Evolutionary conservation across 2,329 filamentous ascomycete species (phyloP).

Genomic region (Penicillium frequentans): DNA sequence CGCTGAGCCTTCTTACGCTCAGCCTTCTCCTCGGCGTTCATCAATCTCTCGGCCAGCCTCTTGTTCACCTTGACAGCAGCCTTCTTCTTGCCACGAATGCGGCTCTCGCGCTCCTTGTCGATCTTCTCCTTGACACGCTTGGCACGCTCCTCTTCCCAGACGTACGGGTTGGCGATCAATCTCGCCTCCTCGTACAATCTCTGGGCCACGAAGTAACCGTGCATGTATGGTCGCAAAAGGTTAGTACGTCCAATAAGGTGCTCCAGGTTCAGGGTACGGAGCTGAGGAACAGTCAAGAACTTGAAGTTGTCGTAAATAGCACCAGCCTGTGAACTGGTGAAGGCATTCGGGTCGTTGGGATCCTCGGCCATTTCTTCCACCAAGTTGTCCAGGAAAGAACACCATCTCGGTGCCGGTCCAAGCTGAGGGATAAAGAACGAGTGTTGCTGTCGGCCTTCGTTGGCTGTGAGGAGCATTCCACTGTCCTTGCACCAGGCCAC

Average conservation of each 20-base stretch:
- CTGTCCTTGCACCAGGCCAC: constrained; percentile 90
- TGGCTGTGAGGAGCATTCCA: constrained; percentile 94
- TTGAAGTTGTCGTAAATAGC: constrained; percentile 99
- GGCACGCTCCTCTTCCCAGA: constrained; percentile 87
- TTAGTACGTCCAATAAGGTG: constrained; percentile 90
- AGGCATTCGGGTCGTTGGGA: constrained; percentile 61
- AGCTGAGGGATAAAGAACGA: constrained; percentile 93
- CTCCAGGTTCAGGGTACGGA: constrained; percentile 80
- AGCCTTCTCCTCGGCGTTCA: constrained; percentile 60
- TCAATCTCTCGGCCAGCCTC: constrained; percentile 61
- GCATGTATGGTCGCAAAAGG: constrained; percentile 93
- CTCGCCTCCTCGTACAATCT: constrained; percentile 93
- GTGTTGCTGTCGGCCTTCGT: constrained; percentile 93
- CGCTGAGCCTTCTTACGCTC: constrained; percentile 46
- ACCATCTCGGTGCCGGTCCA: constrained; percentile 92
- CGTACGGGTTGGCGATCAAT: constrained; percentile 88
- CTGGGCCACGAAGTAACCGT: constrained; percentile 96
- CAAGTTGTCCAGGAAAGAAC: constrained; percentile 92
- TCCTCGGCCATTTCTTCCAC: constrained; percentile 98
- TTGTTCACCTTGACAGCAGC: constrained; percentile 84
- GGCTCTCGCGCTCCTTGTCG: constrained; percentile 91
- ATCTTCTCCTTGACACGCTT: constrained; percentile 94
- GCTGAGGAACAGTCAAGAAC: constrained; percentile 85
- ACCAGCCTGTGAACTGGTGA: constrained; percentile 49
- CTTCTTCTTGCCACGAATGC: constrained; percentile 93